Evolutionary conservation across 2,329 filamentous ascomycete genomes (phyloP).

Genomic region (Arthroderma uncinatum): DNA sequence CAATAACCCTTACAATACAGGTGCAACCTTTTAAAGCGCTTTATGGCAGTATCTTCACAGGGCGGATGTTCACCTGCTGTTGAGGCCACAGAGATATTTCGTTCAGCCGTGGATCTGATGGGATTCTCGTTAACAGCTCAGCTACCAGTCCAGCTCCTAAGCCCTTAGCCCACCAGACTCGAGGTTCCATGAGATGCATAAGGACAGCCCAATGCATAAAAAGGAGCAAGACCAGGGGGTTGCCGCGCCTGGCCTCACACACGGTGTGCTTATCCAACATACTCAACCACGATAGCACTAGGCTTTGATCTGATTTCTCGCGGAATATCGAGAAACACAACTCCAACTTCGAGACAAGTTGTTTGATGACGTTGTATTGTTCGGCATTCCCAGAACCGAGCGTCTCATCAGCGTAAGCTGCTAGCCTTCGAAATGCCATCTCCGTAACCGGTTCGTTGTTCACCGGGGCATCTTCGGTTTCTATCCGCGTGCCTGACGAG

Average conservation of each 20-base stretch:
- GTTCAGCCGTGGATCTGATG: slow-evolving; percentile 1
- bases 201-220: slow-evolving; percentile 19
- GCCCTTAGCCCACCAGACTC: slow-evolving; percentile 17
- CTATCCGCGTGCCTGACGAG: slow-evolving; percentile 34
- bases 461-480: slow-evolving; percentile 27
- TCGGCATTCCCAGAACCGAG: slow-evolving; percentile 18
- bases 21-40: neutral
- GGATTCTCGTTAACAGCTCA: slow-evolving; percentile 10
- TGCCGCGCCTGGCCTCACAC: slow-evolving; percentile 8
- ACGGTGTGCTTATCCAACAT: slow-evolving; percentile 16
- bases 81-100: slow-evolving; percentile 11
- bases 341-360: slow-evolving; percentile 19
- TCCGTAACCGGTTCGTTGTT: slow-evolving; percentile 21
- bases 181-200: slow-evolving; percentile 13
- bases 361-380: slow-evolving; percentile 22
- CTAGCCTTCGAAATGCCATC: slow-evolving; percentile 22
- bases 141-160: slow-evolving; percentile 13
- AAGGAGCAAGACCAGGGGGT: slow-evolving; percentile 16
- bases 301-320: slow-evolving; percentile 20
- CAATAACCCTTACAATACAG: neutral
- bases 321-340: slow-evolving; percentile 21
- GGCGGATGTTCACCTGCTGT: slow-evolving; percentile 2
- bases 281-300: slow-evolving; percentile 26
- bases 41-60: neutral
- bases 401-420: slow-evolving; percentile 22